Percentiles rank a stretch among this genome's conserved stretches.
These are phyloP conservation scores for Silene latifolia DNA, from an alignment of 148 eudicot genomes.

Conservation along the genomic window DNA sequence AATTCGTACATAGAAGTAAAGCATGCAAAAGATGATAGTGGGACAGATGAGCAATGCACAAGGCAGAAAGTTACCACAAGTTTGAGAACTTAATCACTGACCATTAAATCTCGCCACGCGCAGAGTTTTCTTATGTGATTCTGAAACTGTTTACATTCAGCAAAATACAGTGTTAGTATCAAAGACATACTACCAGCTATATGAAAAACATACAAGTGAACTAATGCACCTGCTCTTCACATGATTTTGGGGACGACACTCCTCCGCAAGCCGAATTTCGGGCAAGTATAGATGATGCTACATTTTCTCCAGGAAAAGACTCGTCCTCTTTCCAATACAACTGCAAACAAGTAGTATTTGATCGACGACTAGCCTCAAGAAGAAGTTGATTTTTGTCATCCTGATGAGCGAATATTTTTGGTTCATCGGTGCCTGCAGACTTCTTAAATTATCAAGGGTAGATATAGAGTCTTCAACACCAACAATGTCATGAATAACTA, in stretches of 20 bases:
- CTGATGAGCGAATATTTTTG: conserved; percentile 55
- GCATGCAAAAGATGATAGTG: background rate
- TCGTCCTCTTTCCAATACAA: conserved; percentile 76
- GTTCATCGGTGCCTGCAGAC: conserved; percentile 39
- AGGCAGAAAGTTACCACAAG: conserved; percentile 9
- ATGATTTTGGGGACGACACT: conserved; percentile 24
- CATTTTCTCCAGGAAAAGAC: conserved; percentile 75
- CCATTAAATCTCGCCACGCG: conserved; percentile 97
- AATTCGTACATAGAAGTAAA: background rate
- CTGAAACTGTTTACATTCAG: conserved; percentile 49
- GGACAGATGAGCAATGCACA: background rate
- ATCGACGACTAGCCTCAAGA: conserved; percentile 77
- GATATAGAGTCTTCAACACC: background rate
- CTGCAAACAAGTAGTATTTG: conserved; percentile 76
- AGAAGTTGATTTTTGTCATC: conserved; percentile 66
- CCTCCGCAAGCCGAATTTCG: conserved; percentile 64
- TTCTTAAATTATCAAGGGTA: conserved; percentile 19
- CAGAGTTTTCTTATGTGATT: conserved; percentile 68
- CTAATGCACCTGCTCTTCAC: conserved; percentile 39
- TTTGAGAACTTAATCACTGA: conserved; percentile 34
- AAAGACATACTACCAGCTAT: background rate
- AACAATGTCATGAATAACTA: background rate
- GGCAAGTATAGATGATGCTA: conserved; percentile 80
- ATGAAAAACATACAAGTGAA: conserved; percentile 10
- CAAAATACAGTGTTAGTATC: conserved; percentile 11